These are phyloP conservation scores for Tuber magnatum DNA, from an alignment of 495 filamentous ascomycete genomes.

Conservation along the genomic window DNA sequence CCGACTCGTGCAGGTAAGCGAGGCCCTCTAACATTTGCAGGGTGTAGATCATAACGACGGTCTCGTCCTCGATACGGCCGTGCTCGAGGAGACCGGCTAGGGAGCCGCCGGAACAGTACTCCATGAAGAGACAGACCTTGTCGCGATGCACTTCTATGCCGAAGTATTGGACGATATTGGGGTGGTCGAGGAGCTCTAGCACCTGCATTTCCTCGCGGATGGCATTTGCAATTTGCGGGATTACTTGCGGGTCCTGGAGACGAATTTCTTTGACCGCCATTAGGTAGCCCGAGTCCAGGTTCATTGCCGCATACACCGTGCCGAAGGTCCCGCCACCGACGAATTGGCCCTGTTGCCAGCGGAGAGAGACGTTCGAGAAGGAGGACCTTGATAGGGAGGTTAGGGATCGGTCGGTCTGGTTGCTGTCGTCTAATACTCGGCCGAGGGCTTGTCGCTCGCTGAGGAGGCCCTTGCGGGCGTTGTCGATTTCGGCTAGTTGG, in stretches of 20 bases:
- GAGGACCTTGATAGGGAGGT: slow-evolving; percentile 80
- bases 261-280: slow-evolving; percentile 99
- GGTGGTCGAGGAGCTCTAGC: slow-evolving; percentile 87
- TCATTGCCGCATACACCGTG: slow-evolving; percentile 93
- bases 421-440: slow-evolving; percentile 82
- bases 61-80: slow-evolving; percentile 94
- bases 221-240: slow-evolving; percentile 83
- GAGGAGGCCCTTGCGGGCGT: slow-evolving; percentile 65
- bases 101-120: slow-evolving; percentile 93
- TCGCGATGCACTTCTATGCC: slow-evolving; percentile 97
- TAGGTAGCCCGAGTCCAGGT: slow-evolving; percentile 85
- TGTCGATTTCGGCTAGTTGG: slow-evolving; percentile 68
- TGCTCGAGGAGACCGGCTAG: slow-evolving; percentile 87
- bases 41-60: slow-evolving; percentile 95
- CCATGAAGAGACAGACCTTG: slow-evolving; percentile 99
- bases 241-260: slow-evolving; percentile 90
- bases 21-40: slow-evolving; percentile 92
- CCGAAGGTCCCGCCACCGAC: slow-evolving; percentile 96
- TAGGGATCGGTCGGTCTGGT: slow-evolving; percentile 88
- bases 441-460: slow-evolving; percentile 86
- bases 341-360: slow-evolving; percentile 97
- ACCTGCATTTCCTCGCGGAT: slow-evolving; percentile 97
- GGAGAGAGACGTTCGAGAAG: slow-evolving; percentile 84
- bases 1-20: slow-evolving; percentile 83
- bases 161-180: slow-evolving; percentile 95